These are phyloP conservation scores for Skeletonema menzelii DNA, from an alignment of 108 stramenopile genomes.

Conservation along the genomic window DNA sequence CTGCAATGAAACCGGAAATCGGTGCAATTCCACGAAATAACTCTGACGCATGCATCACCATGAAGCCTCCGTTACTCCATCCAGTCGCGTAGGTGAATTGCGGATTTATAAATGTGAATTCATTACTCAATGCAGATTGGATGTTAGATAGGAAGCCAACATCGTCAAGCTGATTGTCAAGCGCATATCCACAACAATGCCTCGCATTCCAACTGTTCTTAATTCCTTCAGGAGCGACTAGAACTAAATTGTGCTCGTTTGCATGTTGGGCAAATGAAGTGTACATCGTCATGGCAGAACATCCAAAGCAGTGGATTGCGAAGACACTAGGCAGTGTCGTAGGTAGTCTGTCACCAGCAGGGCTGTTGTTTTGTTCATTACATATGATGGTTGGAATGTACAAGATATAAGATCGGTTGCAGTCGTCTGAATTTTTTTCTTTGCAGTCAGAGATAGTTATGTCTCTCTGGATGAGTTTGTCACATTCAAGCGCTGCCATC, in stretches of 20 bases:
- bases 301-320: conserved; percentile 58
- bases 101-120: conserved; percentile 20
- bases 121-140: conserved; percentile 16
- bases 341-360: background rate
- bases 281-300: conserved; percentile 20
- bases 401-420: conserved; percentile 26
- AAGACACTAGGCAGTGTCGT: conserved; percentile 48
- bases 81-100: conserved; percentile 50
- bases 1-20: conserved; percentile 45
- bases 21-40: conserved; percentile 62
- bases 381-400: conserved; percentile 27
- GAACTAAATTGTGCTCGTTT: conserved; percentile 41
- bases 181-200: conserved; percentile 64
- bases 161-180: conserved; percentile 55
- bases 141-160: conserved; percentile 48
- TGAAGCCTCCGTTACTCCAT: conserved; percentile 68
- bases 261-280: background rate
- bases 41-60: conserved; percentile 52
- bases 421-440: conserved; percentile 24
- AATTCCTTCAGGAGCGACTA: conserved; percentile 53
- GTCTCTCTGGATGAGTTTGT: conserved; percentile 22
- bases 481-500: conserved; percentile 5
- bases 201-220: conserved; percentile 52
- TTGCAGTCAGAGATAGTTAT: conserved; percentile 26
- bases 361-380: background rate